Evolutionary conservation across 2,329 filamentous ascomycete genomes (phyloP).

Genomic region (Neofusicoccum cordaticola): DNA sequence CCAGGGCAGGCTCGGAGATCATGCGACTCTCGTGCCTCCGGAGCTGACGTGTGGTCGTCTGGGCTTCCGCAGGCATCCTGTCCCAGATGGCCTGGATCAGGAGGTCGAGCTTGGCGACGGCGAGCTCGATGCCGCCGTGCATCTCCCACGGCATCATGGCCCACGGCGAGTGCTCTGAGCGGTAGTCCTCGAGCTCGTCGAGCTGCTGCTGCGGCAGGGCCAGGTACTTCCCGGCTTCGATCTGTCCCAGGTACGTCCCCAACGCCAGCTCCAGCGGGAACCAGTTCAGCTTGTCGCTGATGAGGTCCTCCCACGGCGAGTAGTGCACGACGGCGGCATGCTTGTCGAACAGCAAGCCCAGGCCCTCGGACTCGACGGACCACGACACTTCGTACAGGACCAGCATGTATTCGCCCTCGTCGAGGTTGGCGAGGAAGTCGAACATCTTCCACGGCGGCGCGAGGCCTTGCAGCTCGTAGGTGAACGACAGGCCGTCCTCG

Average conservation of each 20-base stretch:
- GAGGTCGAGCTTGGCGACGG: background rate
- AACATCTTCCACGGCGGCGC: background rate
- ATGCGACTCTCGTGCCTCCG: background rate
- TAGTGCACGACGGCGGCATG: background rate
- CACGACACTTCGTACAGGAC: background rate
- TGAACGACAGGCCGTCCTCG: constrained; percentile 4
- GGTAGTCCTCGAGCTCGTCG: background rate
- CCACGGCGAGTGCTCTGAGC: background rate
- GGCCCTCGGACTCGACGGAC: background rate
- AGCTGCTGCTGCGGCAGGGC: background rate
- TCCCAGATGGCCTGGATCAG: constrained; percentile 4
- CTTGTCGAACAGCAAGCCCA: constrained; percentile 3
- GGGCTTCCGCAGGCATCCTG: background rate
- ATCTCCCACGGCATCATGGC: background rate
- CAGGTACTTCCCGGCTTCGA: background rate
- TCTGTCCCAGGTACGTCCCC: constrained; percentile 7
- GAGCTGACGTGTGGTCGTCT: background rate
- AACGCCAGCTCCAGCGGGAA: constrained; percentile 12
- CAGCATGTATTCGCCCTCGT: background rate
- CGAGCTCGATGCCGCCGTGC: background rate
- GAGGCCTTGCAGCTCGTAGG: constrained; percentile 1
- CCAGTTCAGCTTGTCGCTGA: background rate
- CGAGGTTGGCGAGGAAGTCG: background rate
- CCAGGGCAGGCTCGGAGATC: background rate
- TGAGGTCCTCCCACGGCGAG: background rate